Evolutionary conservation across 2,329 filamentous ascomycete species (phyloP), one percentile per base, ranked within the genome.

Genomic region (Fusarium sacchari): DNA sequence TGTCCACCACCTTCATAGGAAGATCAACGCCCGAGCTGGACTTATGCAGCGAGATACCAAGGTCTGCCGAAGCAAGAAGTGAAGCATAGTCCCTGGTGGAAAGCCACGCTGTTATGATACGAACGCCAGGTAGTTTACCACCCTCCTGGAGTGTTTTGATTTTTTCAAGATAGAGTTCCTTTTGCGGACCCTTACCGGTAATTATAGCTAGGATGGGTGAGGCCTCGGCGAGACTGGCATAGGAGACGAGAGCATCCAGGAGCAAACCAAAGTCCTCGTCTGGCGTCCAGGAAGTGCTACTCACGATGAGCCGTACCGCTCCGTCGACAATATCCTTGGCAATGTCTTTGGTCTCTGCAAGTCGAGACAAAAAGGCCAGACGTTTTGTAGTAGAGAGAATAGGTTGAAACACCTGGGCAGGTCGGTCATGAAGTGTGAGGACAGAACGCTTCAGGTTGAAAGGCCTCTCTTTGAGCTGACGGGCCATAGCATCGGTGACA

Each of bases 1-100:
- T 98, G 81, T 99, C 96, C 20, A 99, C 95, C 2, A 99, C 95
- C 83, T 99, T 99, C 96, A 99, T 99, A 0, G 96, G 96, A 26
- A 99, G 86, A 82, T 99, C 96, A 1, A 99, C 95, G 3, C 96
- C 96, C 6, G 94, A 97, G 74, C 93, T 97, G 20, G 95, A 98
- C 73, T 91, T 97, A 84, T 99, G 96, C 32, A 99, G 85, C 64
- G 94, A 97, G 30, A 99, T 90, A 15, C 96, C 96, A 1, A 99
- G 86, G 77, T 98, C 96, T 7, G 96, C 95, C 49, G 92, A 92
- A 17, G 92, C 93, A 36, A 99, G 90, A 8, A 99, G 87, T 2
- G 86, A 87, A 2, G 96, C 96, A 80, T 99, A 99, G 81, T 97
- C 93, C 61, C 90, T 86, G 10, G 94, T 92, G 14, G 90, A 92